Evolutionary conservation across 208 protist genomes (phyloP), one percentile per base, ranked within the genome.

Genomic region (Leishmania braziliensis): DNA sequence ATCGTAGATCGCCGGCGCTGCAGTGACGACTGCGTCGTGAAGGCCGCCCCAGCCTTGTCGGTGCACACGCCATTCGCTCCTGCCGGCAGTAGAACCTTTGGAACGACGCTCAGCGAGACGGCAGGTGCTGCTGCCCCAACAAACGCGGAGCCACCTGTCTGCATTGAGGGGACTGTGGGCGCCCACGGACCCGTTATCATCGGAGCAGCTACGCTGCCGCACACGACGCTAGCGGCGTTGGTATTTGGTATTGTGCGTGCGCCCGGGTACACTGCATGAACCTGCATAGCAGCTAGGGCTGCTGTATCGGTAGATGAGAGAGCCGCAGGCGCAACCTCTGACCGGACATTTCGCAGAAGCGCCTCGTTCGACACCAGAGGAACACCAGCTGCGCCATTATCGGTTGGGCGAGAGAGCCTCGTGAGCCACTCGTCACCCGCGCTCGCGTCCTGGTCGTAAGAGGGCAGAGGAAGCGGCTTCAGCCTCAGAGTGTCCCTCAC

Each of bases 1-100:
- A 90, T 90, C 29, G 79, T 87, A 0, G 86, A 90, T 20, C 33
- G 80, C 12, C 82, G 75, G 6, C 82, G 78, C 50, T 56, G 68
- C 46, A 14, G 5, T 33, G 58, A 50, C 56, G 80, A 5, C 16
- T 58, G 58, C n/a, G 58, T 5, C n/a, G 36, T 33, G 26, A 26
- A 39, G 16, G 50, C 3, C 26, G 33, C 50, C 65, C 14, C 62
- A 48, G 50, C 1, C 60, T 72, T 63, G 5, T 54, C 20, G 23
- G 26, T 39, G 48, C 62, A 4, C 63, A 36, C 5, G 70, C 33
- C 48, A n/a, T 53, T 36, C 20, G 16, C n/a, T 10, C n/a, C 29
- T 3, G 12, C 18, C 10, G 77, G 72, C 77, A 81, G 75, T 36
- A 82, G 0, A 4, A 85, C 73, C 54, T 74, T 81, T n/a, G 82